A percentile compares a stretch with the other conserved stretches of the same genome.
Conservation (phyloP, 73 alveolate species). For the Loxodes magnus region DNA sequence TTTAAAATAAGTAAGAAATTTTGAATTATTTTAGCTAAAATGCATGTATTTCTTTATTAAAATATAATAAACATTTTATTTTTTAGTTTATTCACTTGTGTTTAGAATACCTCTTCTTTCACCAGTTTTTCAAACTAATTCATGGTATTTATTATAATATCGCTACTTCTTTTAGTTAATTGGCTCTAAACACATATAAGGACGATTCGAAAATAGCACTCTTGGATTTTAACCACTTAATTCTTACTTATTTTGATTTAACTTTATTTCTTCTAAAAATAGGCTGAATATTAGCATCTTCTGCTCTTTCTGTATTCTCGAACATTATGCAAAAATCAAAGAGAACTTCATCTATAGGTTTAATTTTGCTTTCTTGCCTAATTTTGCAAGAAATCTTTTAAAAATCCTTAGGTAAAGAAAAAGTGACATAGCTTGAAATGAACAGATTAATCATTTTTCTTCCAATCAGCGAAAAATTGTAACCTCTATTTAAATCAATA, state of each 20-base stretch:
- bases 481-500: constrained; percentile 74
- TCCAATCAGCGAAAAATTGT: constrained; percentile 88
- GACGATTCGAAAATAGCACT: constrained; percentile 94
- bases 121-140: constrained; percentile 92
- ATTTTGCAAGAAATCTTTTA: constrained; percentile 94
- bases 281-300: constrained; percentile 91
- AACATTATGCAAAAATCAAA: constrained; percentile 60
- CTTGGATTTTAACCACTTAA: constrained; percentile 92
- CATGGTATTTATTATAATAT: constrained; percentile 81
- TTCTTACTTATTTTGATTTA: constrained; percentile 78
- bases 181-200: constrained; percentile 95
- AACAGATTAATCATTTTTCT: constrained; percentile 80
- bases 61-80: no score
- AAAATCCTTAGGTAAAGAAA: constrained; percentile 92
- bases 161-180: constrained; percentile 61
- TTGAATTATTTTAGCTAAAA: no score
- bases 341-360: constrained; percentile 91
- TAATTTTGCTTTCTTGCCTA: constrained; percentile 92
- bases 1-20: no score
- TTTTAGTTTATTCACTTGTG: constrained; percentile 96
- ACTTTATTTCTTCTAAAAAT: constrained; percentile 94
- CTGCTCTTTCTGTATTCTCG: constrained; percentile 83
- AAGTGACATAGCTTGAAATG: constrained; percentile 88
- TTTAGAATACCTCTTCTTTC: constrained; percentile 84
- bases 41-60: no score